Evolutionary conservation across 139 green algal genomes (phyloP), one percentile per base, ranked within the genome.

Genomic region (Ettlia oleoabundans): DNA sequence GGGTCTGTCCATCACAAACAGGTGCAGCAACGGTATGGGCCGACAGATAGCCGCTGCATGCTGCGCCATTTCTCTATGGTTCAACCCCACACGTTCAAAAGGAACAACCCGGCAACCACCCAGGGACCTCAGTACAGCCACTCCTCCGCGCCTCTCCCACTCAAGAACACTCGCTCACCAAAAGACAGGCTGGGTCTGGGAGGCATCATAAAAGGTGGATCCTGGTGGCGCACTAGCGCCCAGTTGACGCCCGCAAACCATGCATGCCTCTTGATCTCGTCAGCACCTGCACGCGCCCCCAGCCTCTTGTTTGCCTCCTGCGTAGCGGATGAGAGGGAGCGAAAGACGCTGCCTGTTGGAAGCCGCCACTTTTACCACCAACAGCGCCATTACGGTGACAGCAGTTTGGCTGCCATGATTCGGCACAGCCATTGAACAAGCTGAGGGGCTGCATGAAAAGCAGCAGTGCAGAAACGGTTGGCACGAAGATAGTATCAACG

Each of bases 201-300:
- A 4, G 55, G 58, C 28, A 58, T 42, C 32, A 90, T 73, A 62
- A 82, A 85, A 13, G 87, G 87, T 30, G 85, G 73, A 43, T 15
- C 35, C 26, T 67, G 67, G 67, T 91, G 58, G 26, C 97, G 91
- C 40, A 99, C 74, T 43, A 99, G 89, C 24, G 91, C 86, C 94
- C 95, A 99, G 80, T 98, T 93, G 58, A 98, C 86, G 30, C 84
- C 81, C 33, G 85, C 69, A 87, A 98, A 99, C 85, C 95, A 99
- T 32, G 92, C 89, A 86, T 99, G 95, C 37, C 68, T 37, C 88
- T 98, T 98, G 79, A 99, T 94, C 62, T 98, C 96, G 73, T 98
- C 93, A 10, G 96, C 97, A n/a, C 96, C 97, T 13, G 88, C 87
- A 26, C 68, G 52, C 53, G 80, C 73, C 26, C 95, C 94, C 80